Evolutionary conservation across 805 yeast genomes (phyloP).

Genomic region (Zygosaccharomyces gambellarensis): DNA sequence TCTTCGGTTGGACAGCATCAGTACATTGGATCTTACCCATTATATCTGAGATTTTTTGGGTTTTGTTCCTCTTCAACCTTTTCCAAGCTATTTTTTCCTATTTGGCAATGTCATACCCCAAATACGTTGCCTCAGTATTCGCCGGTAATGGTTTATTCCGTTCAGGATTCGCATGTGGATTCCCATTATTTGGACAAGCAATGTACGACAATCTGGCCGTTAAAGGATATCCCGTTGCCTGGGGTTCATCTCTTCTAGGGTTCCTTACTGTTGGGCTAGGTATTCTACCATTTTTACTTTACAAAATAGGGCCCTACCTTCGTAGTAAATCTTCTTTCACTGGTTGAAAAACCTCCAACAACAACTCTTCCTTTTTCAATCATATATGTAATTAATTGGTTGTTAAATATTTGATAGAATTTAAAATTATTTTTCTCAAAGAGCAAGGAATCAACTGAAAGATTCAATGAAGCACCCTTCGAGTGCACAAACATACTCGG

Average conservation of each 20-base stretch:
- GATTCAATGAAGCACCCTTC: too few species aligned
- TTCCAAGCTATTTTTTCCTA: conserved; percentile 52
- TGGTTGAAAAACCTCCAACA: conserved; percentile 4
- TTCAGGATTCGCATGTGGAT: conserved; percentile 49
- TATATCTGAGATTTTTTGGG: conserved; percentile 40
- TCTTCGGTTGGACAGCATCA: conserved; percentile 46
- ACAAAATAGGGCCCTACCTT: conserved; percentile 41
- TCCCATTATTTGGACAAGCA: conserved; percentile 60
- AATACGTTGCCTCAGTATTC: conserved; percentile 53
- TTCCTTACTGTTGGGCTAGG: conserved; percentile 42
- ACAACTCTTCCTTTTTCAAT: neutral
- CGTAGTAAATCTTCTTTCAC: conserved; percentile 43
- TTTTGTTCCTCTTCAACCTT: conserved; percentile 39
- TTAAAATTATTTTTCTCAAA: too few species aligned
- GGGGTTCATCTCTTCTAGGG: conserved; percentile 52
- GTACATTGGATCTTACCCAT: conserved; percentile 49
- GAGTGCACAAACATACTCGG: too few species aligned
- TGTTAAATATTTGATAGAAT: neutral
- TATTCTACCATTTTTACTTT: conserved; percentile 44
- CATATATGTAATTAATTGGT: neutral
- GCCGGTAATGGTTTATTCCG: conserved; percentile 53
- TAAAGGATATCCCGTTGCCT: conserved; percentile 51
- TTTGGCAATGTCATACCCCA: conserved; percentile 44
- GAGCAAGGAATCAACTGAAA: too few species aligned
- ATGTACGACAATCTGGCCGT: conserved; percentile 51